Evolutionary conservation across 2,329 filamentous ascomycete species (phyloP).

Genomic region (Sphaerulina vaccinii): DNA sequence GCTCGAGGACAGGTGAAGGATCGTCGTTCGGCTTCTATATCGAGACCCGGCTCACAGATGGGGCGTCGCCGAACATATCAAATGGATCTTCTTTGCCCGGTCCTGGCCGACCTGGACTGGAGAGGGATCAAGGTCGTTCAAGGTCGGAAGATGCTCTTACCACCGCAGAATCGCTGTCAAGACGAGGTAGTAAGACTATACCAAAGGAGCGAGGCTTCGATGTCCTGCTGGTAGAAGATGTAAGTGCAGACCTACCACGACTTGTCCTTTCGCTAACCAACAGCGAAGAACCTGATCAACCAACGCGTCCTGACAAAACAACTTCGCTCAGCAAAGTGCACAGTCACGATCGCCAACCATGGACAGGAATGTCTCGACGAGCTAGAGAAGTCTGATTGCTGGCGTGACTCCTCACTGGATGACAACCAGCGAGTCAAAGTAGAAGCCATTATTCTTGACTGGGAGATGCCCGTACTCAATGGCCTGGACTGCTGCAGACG

Average conservation of each 20-base stretch:
- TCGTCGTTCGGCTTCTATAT: slow-evolving; percentile 69
- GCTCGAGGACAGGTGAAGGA: slow-evolving; percentile 57
- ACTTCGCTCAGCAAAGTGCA: slow-evolving; percentile 23
- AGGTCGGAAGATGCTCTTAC: neutral
- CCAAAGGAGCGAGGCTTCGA: neutral
- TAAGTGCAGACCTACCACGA: neutral
- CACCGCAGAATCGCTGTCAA: neutral
- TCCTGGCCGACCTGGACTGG: neutral
- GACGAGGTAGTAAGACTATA: neutral
- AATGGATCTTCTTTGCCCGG: neutral
- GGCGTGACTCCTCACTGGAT: slow-evolving; percentile 17
- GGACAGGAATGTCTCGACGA: slow-evolving; percentile 27
- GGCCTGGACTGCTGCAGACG: slow-evolving; percentile 27
- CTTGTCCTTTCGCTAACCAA: neutral
- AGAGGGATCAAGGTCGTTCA: neutral
- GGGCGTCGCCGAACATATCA: neutral
- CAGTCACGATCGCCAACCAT: slow-evolving; percentile 28
- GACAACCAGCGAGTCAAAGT: slow-evolving; percentile 2
- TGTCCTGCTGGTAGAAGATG: neutral
- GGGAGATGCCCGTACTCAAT: slow-evolving; percentile 33
- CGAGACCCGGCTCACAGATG: slow-evolving; percentile 38
- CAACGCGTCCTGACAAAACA: slow-evolving; percentile 29
- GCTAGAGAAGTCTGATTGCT: slow-evolving; percentile 10
- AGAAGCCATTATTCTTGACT: slow-evolving; percentile 29
- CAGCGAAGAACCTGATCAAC: slow-evolving; percentile 26